phyloP scores from a whole-genome alignment of 495 filamentous ascomycete species.

The Podospora comata region DNA sequence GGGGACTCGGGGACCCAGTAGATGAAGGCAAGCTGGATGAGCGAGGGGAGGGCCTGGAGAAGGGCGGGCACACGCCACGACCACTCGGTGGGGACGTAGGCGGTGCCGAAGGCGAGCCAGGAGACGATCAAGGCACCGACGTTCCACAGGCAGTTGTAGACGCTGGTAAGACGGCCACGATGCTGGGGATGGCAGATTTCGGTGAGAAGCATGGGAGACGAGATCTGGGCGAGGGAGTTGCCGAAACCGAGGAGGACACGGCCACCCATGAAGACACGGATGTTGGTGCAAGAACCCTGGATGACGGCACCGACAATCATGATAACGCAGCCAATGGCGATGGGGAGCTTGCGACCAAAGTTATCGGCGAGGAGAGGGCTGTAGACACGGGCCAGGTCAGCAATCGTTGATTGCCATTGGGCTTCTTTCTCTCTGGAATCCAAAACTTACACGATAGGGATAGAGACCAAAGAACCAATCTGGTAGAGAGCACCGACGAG shows the following conservation, averaged over 20 bases:
- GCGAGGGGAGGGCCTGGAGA: constrained; percentile 51
- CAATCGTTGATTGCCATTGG: background rate
- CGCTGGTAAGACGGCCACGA: constrained; percentile 60
- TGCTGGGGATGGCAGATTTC: constrained; percentile 66
- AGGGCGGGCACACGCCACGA: constrained; percentile 56
- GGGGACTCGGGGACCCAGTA: constrained; percentile 60
- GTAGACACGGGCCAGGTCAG: constrained; percentile 25
- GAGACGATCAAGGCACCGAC: constrained; percentile 54
- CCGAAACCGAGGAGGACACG: constrained; percentile 57
- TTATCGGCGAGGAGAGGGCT: constrained; percentile 60
- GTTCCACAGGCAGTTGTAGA: constrained; percentile 67
- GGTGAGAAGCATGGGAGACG: constrained; percentile 61
- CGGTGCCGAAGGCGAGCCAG: constrained; percentile 52
- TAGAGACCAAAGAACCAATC: constrained; percentile 61
- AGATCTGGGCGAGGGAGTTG: constrained; percentile 57
- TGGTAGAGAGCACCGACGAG: constrained; percentile 67
- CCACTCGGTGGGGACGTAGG: constrained; percentile 47
- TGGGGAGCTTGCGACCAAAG: constrained; percentile 58
- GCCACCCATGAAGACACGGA: constrained; percentile 45
- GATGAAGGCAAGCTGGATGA: constrained; percentile 51
- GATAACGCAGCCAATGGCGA: constrained; percentile 59
- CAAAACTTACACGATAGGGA: constrained; percentile 58
- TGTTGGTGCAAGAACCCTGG: constrained; percentile 50
- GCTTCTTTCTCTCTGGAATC: background rate
- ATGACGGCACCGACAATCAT: constrained; percentile 61